Evolutionary conservation across 202 grass and related monocot species (phyloP).

Genomic region (Eragrostis tef): DNA sequence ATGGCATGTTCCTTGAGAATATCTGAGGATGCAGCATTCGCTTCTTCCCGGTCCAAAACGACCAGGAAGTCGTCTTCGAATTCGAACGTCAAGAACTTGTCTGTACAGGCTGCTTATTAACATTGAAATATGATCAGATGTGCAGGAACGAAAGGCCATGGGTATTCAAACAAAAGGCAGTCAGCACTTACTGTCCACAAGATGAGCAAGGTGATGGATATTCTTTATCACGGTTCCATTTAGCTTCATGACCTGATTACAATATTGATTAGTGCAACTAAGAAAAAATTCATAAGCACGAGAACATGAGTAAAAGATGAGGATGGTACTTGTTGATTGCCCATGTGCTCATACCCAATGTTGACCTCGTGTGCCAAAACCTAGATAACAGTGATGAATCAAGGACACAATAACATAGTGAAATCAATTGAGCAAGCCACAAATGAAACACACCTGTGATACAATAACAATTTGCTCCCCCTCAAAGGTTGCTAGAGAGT

Average conservation of each 20-base stretch:
- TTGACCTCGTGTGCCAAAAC: constrained; percentile 89
- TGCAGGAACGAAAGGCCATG: not conserved
- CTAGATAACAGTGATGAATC: constrained; percentile 50
- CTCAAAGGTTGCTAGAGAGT: constrained; percentile 82
- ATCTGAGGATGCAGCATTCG: constrained; percentile 54
- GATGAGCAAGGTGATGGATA: constrained; percentile 92
- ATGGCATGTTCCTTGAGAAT: constrained; percentile 89
- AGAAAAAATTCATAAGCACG: constrained; percentile 37
- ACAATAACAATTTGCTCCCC: constrained; percentile 92
- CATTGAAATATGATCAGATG: constrained; percentile 24
- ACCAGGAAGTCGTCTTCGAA: constrained; percentile 94
- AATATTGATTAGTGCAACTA: constrained; percentile 39
- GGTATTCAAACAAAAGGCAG: not conserved
- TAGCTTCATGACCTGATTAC: constrained; percentile 73
- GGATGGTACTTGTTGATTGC: constrained; percentile 79
- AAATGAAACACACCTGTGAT: constrained; percentile 70
- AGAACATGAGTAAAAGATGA: constrained; percentile 31
- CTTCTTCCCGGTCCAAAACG: constrained; percentile 80
- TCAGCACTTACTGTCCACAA: constrained; percentile 81
- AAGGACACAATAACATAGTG: constrained; percentile 14
- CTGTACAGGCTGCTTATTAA: constrained; percentile 67
- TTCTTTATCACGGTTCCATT: constrained; percentile 93
- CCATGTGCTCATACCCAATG: constrained; percentile 91
- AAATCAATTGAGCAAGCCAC: constrained; percentile 27
- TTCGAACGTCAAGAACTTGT: constrained; percentile 94